Percentiles rank a stretch among this genome's conserved stretches.
Evolutionary conservation across 2,329 filamentous ascomycete genomes (phyloP).

Genomic region (Trichophyton simii): DNA sequence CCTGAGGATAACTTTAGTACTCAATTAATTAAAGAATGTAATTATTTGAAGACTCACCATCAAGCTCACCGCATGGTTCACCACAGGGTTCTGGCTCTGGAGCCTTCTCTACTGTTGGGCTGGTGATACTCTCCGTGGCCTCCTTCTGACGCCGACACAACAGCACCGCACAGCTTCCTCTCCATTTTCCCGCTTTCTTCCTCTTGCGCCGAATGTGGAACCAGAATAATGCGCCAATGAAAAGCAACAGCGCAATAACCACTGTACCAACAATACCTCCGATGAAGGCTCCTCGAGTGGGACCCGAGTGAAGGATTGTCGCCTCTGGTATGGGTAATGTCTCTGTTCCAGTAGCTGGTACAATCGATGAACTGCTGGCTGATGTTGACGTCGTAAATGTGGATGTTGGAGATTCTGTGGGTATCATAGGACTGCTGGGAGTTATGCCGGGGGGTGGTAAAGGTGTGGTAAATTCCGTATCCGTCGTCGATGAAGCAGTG

Average conservation of each 20-base stretch:
- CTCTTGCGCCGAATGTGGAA: slow-evolving; percentile 2
- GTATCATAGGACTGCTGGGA: background rate
- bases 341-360: background rate
- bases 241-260: slow-evolving; percentile 2
- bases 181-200: slow-evolving; percentile 1
- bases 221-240: background rate
- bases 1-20: background rate
- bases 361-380: background rate
- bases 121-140: background rate
- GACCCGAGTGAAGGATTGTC: too few species aligned
- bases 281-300: background rate
- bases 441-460: too few species aligned
- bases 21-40: background rate
- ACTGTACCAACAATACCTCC: slow-evolving; percentile 1
- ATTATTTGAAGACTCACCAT: background rate
- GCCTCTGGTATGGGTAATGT: background rate
- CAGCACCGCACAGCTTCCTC: background rate
- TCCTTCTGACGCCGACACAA: background rate
- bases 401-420: background rate
- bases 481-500: background rate
- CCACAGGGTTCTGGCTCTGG: background rate
- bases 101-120: background rate
- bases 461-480: too few species aligned
- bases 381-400: background rate
- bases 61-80: background rate